Conservation (phyloP, 2,329 filamentous ascomycete genomes). For the Talaromyces rugulosus region DNA sequence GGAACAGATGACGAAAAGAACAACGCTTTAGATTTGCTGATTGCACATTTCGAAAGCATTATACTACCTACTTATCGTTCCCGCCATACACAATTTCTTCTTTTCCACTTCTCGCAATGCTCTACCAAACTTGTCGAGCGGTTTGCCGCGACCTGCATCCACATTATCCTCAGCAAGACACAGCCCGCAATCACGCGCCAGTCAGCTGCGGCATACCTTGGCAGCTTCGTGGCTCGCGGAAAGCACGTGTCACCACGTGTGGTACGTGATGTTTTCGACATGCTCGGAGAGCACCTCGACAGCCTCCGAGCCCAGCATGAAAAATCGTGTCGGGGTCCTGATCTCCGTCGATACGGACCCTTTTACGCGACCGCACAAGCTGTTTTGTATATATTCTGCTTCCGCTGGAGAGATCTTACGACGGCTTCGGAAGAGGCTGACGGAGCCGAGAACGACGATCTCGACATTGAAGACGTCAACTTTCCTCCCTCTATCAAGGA, state of each 20-base stretch:
- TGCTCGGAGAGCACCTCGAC: constrained; percentile 74
- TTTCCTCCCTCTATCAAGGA: constrained; percentile 75
- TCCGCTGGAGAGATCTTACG: constrained; percentile 88
- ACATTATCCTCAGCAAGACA: constrained; percentile 65
- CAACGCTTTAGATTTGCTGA: constrained; percentile 70
- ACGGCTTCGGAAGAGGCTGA: constrained; percentile 54
- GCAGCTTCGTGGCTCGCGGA: constrained; percentile 88
- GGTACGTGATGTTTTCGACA: constrained; percentile 76
- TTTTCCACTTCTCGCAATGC: constrained; percentile 91
- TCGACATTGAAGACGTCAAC: constrained; percentile 64
- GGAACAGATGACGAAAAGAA: constrained; percentile 66
- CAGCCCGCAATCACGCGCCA: constrained; percentile 72
- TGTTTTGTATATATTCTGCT: constrained; percentile 92
- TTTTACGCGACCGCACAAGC: constrained; percentile 90
- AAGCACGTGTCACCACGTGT: constrained; percentile 71
- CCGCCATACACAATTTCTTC: constrained; percentile 87
- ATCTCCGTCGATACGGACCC: constrained; percentile 74
- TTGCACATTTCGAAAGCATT: constrained; percentile 80
- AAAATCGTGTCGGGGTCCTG: constrained; percentile 71
- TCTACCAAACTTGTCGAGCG: constrained; percentile 73
- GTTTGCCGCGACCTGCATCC: constrained; percentile 74
- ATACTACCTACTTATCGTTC: constrained; percentile 89
- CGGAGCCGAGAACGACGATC: constrained; percentile 51
- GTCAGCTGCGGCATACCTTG: constrained; percentile 84
- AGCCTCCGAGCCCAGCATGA: constrained; percentile 70